phyloP scores from a whole-genome alignment of 2,329 filamentous ascomycete genomes.

The Aspergillus neotritici region DNA sequence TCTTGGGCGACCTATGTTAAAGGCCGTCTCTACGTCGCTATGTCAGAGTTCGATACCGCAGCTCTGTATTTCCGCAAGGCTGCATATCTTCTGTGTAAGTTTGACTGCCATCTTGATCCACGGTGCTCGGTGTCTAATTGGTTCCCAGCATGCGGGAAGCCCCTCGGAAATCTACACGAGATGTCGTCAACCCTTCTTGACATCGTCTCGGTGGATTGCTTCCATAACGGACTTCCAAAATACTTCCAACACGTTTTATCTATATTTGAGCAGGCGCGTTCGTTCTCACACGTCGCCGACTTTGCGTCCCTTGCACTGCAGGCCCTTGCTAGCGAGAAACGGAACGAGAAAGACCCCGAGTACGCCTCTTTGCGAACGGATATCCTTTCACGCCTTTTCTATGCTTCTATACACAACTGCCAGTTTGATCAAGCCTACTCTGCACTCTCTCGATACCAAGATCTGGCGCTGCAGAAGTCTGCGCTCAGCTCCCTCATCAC shows the following conservation, averaged over 20 bases:
- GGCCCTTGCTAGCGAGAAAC: conserved; percentile 43
- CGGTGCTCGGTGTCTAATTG: conserved; percentile 14
- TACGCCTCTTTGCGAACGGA: conserved; percentile 53
- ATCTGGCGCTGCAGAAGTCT: conserved; percentile 65
- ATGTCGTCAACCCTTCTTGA: conserved; percentile 61
- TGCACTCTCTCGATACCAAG: conserved; percentile 66
- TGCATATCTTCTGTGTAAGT: conserved; percentile 74
- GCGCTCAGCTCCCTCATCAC: conserved; percentile 63
- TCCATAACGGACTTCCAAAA: conserved; percentile 67
- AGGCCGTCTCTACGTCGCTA: conserved; percentile 68
- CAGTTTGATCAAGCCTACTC: conserved; percentile 80
- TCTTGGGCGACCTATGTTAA: conserved; percentile 71
- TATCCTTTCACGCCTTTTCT: conserved; percentile 78
- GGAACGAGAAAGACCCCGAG: conserved; percentile 31
- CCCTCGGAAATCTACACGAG: conserved; percentile 40
- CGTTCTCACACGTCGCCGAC: conserved; percentile 74
- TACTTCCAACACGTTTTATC: conserved; percentile 84
- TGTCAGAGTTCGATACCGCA: conserved; percentile 68
- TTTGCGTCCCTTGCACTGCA: conserved; percentile 73
- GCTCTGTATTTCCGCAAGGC: conserved; percentile 74
- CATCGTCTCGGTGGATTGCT: conserved; percentile 62
- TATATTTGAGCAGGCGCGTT: conserved; percentile 72
- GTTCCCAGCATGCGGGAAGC: conserved; percentile 37
- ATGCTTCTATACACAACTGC: conserved; percentile 69
- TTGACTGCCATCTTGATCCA: neutral